Base-by-base conservation (phyloP, 148 eudicot genomes). In the Nepenthes mirabilis region DNA sequence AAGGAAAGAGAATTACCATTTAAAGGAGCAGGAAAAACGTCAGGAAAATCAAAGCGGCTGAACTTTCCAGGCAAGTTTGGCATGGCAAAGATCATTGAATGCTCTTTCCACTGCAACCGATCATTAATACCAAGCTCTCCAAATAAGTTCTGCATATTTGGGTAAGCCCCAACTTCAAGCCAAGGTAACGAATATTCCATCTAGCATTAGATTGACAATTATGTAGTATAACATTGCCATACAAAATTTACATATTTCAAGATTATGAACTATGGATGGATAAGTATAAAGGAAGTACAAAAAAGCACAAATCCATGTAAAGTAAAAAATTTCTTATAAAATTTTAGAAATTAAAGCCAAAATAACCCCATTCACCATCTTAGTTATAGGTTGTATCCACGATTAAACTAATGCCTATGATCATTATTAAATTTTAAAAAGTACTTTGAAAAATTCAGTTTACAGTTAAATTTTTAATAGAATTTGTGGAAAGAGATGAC, bases 61-160 rank as follows among this genome's bases (percentile, higher is more conserved):
- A 89, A 94, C 69, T 89, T 90, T 63, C 97, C 99, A 14, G 99
- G 99, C 76, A 89, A 89, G 79, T 77, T 80, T 63, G 99, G 99
- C 88, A 87, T 86, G 36, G 99, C 99, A 68, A 94, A 94, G 71
- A 86, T 94, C 99, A 94, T 94, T 4, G 99, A 89, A 67, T 94
- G 99, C 65, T 89, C 99, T 77, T 94, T 94, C 99, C 99, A 94
- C 58, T 94, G 99, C 80, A 94, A 67, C 64, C 99, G 85, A 69
- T 94, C 95, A 63, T 77, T 82, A 47, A 94, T 84, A 40, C 97
- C 97, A 66, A 94, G 83, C 66, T 94, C 99, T 66, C 93, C 95
- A 78, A 94, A 94, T 60, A 94, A 75, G 76, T 89, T 94, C 81
- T 94, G 99, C 40, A 94, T 59, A 81, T 94, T 94, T 68, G 99